Evolutionary conservation across 805 yeast genomes (phyloP).

Genomic region (Yarrowia osloensis): DNA sequence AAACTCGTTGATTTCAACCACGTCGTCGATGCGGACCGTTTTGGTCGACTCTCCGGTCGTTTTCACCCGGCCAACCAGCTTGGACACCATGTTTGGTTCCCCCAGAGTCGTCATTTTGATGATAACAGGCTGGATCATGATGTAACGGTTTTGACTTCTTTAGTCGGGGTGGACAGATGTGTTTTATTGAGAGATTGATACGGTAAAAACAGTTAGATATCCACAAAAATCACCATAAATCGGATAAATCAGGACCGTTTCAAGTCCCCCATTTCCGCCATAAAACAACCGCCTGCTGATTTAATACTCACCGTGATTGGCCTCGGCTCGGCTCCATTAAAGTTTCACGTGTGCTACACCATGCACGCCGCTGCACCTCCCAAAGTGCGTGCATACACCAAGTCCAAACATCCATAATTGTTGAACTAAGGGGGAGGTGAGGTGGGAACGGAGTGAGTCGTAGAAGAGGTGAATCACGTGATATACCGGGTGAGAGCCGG

Average conservation of each 20-base stretch:
- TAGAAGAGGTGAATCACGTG: too few relatives aligned
- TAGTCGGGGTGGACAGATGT: too few relatives aligned
- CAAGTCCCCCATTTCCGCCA: too few relatives aligned
- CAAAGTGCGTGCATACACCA: not conserved
- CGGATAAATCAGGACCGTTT: not conserved
- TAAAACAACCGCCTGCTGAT: not conserved
- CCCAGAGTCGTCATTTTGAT: slow-evolving; percentile 12
- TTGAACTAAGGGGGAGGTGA: too few relatives aligned
- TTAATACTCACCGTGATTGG: not conserved
- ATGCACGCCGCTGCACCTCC: too few relatives aligned
- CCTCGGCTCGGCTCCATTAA: not conserved
- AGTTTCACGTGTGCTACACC: not conserved
- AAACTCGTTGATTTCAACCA: not conserved
- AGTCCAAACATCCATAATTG: too few relatives aligned
- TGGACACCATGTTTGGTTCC: slow-evolving; percentile 20
- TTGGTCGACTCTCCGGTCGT: not conserved
- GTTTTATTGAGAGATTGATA: too few relatives aligned
- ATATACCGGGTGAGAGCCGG: too few relatives aligned
- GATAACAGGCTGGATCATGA: not conserved
- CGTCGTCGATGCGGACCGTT: not conserved
- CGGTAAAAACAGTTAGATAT: too few relatives aligned
- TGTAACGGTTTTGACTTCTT: not conserved
- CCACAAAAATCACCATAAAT: too few relatives aligned
- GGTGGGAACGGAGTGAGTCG: too few relatives aligned
- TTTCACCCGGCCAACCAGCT: not conserved